Conservation (phyloP, 768 basidiomycete genomes). For the Suillus ampliporus region DNA sequence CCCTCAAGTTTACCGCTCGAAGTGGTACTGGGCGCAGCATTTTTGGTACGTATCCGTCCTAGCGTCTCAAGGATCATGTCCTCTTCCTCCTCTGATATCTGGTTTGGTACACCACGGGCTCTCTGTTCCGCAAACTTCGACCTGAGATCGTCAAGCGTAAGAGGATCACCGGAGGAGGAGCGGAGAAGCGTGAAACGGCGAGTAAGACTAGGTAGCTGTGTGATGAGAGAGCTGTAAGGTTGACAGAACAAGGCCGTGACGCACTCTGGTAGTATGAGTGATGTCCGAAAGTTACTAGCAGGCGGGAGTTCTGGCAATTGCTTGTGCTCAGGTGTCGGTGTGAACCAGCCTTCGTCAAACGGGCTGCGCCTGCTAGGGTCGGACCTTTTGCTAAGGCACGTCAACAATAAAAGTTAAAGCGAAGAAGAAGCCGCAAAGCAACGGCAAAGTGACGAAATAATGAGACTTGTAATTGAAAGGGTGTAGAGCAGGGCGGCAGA, state of each 20-base stretch:
- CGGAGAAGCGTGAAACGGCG: slow-evolving; percentile 84
- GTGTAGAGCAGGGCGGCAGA: slow-evolving; percentile 33
- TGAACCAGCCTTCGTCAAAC: slow-evolving; percentile 38
- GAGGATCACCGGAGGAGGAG: slow-evolving; percentile 66
- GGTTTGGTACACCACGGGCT: slow-evolving; percentile 66
- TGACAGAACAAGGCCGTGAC: slow-evolving; percentile 35
- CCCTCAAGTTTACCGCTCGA: slow-evolving; percentile 21
- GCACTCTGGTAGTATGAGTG: slow-evolving; percentile 85
- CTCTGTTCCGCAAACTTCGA: slow-evolving; percentile 77
- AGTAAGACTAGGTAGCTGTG: slow-evolving; percentile 60
- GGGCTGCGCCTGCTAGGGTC: slow-evolving; percentile 60
- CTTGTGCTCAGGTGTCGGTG: slow-evolving; percentile 43
- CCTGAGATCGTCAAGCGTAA: slow-evolving; percentile 68
- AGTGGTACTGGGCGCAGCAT: slow-evolving; percentile 26
- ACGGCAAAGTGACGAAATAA: slow-evolving; percentile 29
- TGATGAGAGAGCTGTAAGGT: slow-evolving; percentile 19
- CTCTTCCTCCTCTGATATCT: slow-evolving; percentile 83
- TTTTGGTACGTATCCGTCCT: slow-evolving; percentile 53
- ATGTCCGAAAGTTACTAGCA: slow-evolving; percentile 81
- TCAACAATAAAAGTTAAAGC: slow-evolving; percentile 21
- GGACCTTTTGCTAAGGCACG: slow-evolving; percentile 70
- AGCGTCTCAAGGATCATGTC: slow-evolving; percentile 83
- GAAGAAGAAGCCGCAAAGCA: slow-evolving; percentile 27
- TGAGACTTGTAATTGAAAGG: slow-evolving; percentile 29
- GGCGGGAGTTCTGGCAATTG: slow-evolving; percentile 65